Conservation (phyloP, 305 asterid species). For the Fraxinus greggii region DNA sequence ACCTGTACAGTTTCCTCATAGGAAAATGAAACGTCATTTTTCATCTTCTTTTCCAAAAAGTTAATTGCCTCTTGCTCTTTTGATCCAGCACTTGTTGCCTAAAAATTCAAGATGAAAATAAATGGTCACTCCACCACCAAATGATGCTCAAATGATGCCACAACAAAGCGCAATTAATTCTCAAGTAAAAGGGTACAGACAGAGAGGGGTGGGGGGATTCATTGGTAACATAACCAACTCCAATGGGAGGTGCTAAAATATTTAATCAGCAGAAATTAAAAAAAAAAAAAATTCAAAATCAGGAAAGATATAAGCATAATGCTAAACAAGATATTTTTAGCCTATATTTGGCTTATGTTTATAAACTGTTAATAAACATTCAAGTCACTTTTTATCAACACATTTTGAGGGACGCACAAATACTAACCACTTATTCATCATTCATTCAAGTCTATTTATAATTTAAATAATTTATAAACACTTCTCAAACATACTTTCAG, state of each 20-base stretch:
- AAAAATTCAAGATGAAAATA: conserved; percentile 28
- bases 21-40: conserved; percentile 81
- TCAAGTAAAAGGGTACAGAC: background rate
- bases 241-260: background rate
- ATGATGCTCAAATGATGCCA: conserved; percentile 14
- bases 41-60: conserved; percentile 96
- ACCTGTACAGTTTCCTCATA: conserved; percentile 99
- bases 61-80: conserved; percentile 98
- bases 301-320: background rate
- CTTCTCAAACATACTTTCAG: background rate
- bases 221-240: background rate
- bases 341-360: background rate
- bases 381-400: background rate
- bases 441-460: too few relatives aligned
- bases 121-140: conserved; percentile 5
- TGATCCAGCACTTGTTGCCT: conserved; percentile 98
- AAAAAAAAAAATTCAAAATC: background rate
- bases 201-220: too few relatives aligned
- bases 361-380: background rate
- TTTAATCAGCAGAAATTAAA: background rate
- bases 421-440: too few relatives aligned
- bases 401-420: background rate
- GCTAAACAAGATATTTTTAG: background rate
- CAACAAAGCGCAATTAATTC: background rate
- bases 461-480: too few relatives aligned